Evolutionary conservation across 768 basidiomycete species (phyloP).

Genomic region (Auricularia auricula-judae): DNA sequence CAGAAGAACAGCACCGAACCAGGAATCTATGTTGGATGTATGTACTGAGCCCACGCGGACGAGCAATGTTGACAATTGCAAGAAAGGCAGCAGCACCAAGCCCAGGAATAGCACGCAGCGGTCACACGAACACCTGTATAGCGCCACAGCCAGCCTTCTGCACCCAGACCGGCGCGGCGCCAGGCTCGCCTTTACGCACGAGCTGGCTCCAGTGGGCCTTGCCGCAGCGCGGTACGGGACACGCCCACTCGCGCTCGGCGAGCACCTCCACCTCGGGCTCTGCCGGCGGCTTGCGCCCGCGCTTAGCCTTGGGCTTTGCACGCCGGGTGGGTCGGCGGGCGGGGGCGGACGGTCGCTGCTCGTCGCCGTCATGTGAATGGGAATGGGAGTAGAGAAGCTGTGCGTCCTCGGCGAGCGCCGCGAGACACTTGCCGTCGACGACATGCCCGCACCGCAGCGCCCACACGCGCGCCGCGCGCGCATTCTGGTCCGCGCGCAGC

Average conservation of each 20-base stretch:
- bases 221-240: not conserved
- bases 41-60: no score
- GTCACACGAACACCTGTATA: not conserved
- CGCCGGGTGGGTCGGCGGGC: no score
- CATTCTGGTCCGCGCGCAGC: not conserved
- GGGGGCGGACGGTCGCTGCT: no score
- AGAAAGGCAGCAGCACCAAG: no score
- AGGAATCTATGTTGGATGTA: no score
- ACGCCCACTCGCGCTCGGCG: not conserved
- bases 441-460: conserved; percentile 1
- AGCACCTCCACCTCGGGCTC: not conserved
- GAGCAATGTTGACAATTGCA: no score
- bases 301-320: not conserved
- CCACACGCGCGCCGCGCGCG: not conserved
- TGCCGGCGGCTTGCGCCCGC: not conserved
- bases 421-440: not conserved
- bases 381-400: not conserved
- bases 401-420: not conserved
- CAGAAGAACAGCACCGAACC: no score
- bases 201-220: not conserved
- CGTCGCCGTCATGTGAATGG: no score
- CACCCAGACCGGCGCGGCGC: not conserved
- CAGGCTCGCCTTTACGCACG: not conserved
- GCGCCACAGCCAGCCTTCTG: not conserved
- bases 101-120: no score